phyloP scores from a whole-genome alignment of 768 basidiomycete genomes.

The Hydnomerulius pinastri region DNA sequence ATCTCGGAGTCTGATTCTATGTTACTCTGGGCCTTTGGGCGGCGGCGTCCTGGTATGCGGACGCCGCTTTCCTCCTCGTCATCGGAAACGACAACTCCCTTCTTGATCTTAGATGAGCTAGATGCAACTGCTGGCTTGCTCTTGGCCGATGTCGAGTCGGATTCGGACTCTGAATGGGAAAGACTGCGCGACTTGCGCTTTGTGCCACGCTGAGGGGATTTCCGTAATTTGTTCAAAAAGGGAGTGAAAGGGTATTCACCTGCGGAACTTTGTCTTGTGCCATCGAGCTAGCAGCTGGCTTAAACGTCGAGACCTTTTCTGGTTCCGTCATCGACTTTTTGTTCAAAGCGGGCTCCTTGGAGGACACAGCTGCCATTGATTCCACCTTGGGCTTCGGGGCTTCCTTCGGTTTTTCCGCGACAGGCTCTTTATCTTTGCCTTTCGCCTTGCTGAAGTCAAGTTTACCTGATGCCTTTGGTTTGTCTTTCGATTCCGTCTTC shows the following conservation, averaged over 20 bases:
- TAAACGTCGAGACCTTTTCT: slow-evolving; percentile 1
- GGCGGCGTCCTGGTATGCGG: slow-evolving; percentile 24
- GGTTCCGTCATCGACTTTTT: neutral
- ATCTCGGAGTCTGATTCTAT: slow-evolving; percentile 45
- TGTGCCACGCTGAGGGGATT: slow-evolving; percentile 32
- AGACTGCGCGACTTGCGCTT: slow-evolving; percentile 47
- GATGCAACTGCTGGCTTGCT: slow-evolving; percentile 9
- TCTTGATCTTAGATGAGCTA: slow-evolving; percentile 41
- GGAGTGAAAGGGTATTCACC: slow-evolving; percentile 4
- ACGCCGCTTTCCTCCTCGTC: slow-evolving; percentile 43
- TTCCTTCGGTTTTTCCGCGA: slow-evolving; percentile 9
- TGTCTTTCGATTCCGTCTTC: slow-evolving; percentile 26
- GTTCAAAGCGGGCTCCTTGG: neutral
- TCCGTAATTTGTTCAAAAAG: slow-evolving; percentile 10
- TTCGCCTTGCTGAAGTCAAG: slow-evolving; percentile 66
- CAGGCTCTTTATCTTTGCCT: slow-evolving; percentile 37
- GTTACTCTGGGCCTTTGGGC: slow-evolving; percentile 34
- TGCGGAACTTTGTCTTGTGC: neutral
- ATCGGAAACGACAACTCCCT: slow-evolving; percentile 57
- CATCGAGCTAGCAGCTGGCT: neutral
- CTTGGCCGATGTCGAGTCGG: slow-evolving; percentile 4
- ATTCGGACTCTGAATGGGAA: slow-evolving; percentile 36
- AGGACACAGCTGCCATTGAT: neutral
- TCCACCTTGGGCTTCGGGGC: slow-evolving; percentile 21
- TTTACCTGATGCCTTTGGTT: slow-evolving; percentile 45